Evolutionary conservation across 2,329 filamentous ascomycete genomes (phyloP).

Genomic region (Leptographium galeiforme): DNA sequence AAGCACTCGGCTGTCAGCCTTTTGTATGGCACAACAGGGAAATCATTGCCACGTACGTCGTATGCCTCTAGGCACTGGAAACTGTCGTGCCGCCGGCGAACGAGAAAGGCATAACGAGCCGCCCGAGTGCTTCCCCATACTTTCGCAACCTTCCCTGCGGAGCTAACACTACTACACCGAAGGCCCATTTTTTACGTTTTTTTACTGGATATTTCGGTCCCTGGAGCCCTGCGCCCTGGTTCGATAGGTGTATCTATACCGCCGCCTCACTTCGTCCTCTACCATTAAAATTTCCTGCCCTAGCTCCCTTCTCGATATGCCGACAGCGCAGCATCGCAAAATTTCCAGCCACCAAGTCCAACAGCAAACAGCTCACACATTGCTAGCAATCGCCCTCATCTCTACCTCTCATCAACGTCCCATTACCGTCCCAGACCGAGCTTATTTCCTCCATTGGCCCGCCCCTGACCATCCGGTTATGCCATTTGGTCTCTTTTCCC

Average conservation of each 20-base stretch:
- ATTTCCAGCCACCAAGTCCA: conserved; percentile 3
- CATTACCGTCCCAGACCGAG: neutral
- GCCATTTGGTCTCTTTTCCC: neutral
- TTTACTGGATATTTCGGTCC: neutral
- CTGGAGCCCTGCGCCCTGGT: neutral
- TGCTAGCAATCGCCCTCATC: neutral
- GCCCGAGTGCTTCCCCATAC: neutral
- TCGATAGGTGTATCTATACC: neutral
- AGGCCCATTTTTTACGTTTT: neutral
- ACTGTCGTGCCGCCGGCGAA: neutral
- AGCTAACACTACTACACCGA: neutral
- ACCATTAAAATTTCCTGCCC: neutral
- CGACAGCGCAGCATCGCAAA: conserved; percentile 6
- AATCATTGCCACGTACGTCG: neutral
- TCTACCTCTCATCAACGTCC: neutral
- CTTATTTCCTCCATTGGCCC: too few relatives aligned
- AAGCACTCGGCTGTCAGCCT: too few relatives aligned
- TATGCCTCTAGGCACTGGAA: neutral
- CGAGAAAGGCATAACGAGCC: neutral
- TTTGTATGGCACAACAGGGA: neutral
- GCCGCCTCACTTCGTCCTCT: neutral
- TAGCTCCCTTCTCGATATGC: conserved; percentile 1
- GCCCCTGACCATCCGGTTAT: neutral
- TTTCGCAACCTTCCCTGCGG: neutral
- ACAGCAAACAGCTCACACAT: neutral